Base-by-base conservation (phyloP, 108 stramenopile genomes). In the Cylindrotheca fusiformis region DNA sequence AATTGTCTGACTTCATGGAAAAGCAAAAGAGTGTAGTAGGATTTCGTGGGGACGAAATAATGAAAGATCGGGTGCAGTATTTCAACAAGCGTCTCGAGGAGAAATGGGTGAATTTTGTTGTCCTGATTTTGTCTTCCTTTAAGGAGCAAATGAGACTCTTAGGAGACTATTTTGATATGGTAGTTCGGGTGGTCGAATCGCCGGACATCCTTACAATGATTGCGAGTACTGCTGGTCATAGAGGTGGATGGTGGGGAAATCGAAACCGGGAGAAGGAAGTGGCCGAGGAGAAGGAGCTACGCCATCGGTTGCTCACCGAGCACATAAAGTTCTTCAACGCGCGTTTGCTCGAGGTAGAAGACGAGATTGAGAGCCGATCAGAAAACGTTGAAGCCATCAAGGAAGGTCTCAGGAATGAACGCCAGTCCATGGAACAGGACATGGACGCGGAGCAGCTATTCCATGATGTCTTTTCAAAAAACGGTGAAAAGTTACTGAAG, bases 121-220 rank as follows among this genome's bases (percentile, higher is more conserved):
- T 63, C 4, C 44, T 48, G 20, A 52, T 77, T 20, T 28, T 77
- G 41, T 53, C 57, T n/a, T 65, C 58, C n/a, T 60, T 65, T 57
- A 67, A 61, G 32, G 76, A 77, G 29, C 65, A 77, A 71, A 65
- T 77, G 66, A 49, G 65, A 10, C 49, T 60, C 22, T 41, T 77
- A 25, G 60, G 62, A 4, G 65, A 71, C 44, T 72, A 77, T 36
- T 77, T 77, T 67, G 70, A 77, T 1, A 59, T 77, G 58, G 69
- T 77, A 1, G 58, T 54, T 28, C 55, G 54, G 30, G 67, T 77
- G 1, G 76, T 77, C 21, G 76, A 72, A 30, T 72, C 71, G 5
- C 63, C 63, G 18, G 71, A 72, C 46, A 65, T 72, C 33, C 30
- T 72, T 57, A 64, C 48, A 12, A 72, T 65, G 71, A n/a, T 71